These are phyloP conservation scores for Pterocarpus santalinus DNA, from an alignment of 306 rosid genomes.

Conservation along the genomic window DNA sequence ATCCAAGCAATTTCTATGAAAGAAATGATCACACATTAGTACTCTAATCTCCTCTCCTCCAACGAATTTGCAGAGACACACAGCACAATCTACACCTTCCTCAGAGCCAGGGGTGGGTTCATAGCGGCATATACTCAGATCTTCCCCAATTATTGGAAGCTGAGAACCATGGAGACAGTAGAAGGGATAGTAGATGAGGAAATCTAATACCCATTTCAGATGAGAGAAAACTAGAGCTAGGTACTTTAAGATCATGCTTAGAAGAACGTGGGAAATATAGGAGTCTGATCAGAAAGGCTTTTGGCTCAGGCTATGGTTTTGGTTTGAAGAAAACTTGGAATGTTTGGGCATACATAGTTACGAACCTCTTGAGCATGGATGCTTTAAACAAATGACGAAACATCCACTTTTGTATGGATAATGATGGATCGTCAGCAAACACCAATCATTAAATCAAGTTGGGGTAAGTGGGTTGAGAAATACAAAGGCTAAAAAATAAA, in stretches of 20 bases:
- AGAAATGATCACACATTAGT: conserved; percentile 55
- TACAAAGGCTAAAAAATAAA: too few species aligned
- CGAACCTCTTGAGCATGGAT: too few species aligned
- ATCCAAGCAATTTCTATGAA: conserved; percentile 57
- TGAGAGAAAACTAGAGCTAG: conserved; percentile 12
- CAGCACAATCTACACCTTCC: conserved; percentile 51
- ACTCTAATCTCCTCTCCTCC: conserved; percentile 59
- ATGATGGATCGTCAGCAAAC: too few species aligned
- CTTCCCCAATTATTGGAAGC: neutral
- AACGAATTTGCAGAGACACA: conserved; percentile 52
- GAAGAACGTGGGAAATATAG: too few species aligned
- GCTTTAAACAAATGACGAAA: too few species aligned
- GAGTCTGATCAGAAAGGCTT: too few species aligned
- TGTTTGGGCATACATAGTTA: too few species aligned
- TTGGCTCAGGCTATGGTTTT: neutral
- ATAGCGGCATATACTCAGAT: neutral
- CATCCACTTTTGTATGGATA: too few species aligned
- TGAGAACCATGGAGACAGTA: neutral
- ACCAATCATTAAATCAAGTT: too few species aligned
- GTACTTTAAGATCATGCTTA: conserved; percentile 31
- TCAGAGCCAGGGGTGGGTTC: neutral
- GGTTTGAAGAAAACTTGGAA: too few species aligned
- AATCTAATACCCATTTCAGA: conserved; percentile 49
- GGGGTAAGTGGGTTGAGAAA: too few species aligned
- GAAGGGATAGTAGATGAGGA: conserved; percentile 50